Conservation (phyloP, 2,329 filamentous ascomycete genomes). For the Beauveria asiatica region DNA sequence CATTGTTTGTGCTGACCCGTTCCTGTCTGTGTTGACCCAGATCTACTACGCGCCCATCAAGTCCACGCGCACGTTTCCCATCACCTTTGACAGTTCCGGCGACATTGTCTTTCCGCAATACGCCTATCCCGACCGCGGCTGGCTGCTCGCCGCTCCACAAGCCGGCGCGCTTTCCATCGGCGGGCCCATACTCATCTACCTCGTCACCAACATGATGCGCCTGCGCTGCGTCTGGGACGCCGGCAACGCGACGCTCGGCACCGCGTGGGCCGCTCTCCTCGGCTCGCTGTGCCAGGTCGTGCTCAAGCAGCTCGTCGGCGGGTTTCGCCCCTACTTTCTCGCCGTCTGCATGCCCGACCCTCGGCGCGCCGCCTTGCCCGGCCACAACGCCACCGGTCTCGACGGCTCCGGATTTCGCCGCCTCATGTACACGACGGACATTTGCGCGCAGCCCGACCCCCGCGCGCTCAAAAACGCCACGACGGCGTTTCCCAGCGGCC, state of each 20-base stretch:
- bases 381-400: constrained; percentile 30
- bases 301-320: constrained; percentile 58
- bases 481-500: constrained; percentile 60
- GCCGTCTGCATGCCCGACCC: constrained; percentile 53
- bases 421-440: constrained; percentile 55
- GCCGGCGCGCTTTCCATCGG: constrained; percentile 48
- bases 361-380: constrained; percentile 27
- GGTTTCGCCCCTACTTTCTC: constrained; percentile 55
- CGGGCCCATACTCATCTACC: constrained; percentile 49
- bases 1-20: too few relatives aligned
- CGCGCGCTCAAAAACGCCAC: constrained; percentile 50
- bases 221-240: constrained; percentile 49
- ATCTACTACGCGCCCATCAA: constrained; percentile 47
- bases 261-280: constrained; percentile 50
- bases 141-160: constrained; percentile 52
- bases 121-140: constrained; percentile 54
- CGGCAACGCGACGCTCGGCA: constrained; percentile 55
- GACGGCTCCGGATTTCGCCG: constrained; percentile 42
- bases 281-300: constrained; percentile 58
- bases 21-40: too few relatives aligned
- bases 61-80: constrained; percentile 50
- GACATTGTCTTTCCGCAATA: constrained; percentile 56
- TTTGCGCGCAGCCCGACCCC: constrained; percentile 50
- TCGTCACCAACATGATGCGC: constrained; percentile 45
- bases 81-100: constrained; percentile 47